These are phyloP conservation scores for Bifiguratus adelaidae DNA, from an alignment of 192 early-diverging fungal species.

Conservation along the genomic window DNA sequence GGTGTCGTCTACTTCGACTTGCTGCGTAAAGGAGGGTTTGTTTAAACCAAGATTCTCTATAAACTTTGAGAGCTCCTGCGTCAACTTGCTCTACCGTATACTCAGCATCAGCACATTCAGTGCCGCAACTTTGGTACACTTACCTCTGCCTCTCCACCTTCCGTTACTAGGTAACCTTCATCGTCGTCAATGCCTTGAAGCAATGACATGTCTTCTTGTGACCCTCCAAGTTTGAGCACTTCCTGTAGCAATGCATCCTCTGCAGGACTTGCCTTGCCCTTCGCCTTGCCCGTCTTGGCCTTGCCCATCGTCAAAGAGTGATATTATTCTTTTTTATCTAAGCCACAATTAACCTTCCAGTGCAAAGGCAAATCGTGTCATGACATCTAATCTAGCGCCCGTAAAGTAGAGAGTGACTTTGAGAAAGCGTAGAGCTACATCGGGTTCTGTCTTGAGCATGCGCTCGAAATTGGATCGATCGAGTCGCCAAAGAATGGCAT, in stretches of 20 bases:
- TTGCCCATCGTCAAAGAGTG: no score
- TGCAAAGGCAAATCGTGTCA: slow-evolving; percentile 40
- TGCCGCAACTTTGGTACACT: background rate
- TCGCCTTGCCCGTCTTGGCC: background rate
- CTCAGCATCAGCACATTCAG: background rate
- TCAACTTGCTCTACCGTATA: slow-evolving; percentile 5
- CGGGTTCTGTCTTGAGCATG: slow-evolving; percentile 57
- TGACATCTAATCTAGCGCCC: slow-evolving; percentile 40
- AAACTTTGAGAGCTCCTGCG: slow-evolving; percentile 16
- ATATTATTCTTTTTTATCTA: no score
- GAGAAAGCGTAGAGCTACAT: slow-evolving; percentile 66
- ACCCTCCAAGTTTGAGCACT: slow-evolving; percentile 20
- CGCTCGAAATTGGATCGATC: slow-evolving; percentile 50
- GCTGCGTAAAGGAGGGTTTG: slow-evolving; percentile 1
- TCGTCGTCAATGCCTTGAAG: slow-evolving; percentile 15
- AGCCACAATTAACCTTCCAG: no score
- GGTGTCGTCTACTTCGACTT: background rate
- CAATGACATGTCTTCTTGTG: slow-evolving; percentile 19
- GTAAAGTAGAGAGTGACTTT: slow-evolving; percentile 64
- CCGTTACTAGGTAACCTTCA: slow-evolving; percentile 10
- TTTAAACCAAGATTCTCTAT: slow-evolving; percentile 17
- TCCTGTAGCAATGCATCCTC: slow-evolving; percentile 8
- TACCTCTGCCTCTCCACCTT: background rate
- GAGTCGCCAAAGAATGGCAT: slow-evolving; percentile 68
- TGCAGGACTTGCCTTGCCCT: background rate